Percentiles rank a stretch among this genome's conserved stretches.
Conservation (phyloP, 257 asterid species). For the Nicotiana sylvestris region DNA sequence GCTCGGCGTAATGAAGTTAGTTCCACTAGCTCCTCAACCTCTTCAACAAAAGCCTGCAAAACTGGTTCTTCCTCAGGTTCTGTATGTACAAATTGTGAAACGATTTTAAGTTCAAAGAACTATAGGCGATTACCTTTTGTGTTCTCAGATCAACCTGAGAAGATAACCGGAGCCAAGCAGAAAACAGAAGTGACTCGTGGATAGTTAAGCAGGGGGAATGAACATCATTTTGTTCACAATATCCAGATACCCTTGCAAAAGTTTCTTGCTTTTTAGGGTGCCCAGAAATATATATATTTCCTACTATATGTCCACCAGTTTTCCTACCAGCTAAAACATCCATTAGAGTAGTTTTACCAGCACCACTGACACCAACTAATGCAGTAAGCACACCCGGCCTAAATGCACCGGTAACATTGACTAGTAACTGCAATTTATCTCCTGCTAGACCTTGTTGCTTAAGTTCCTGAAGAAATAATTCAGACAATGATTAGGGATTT, state of each 20-base stretch:
- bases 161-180: slow-evolving; percentile 84
- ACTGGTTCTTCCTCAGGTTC: neutral
- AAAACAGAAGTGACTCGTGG: slow-evolving; percentile 68
- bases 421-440: slow-evolving; percentile 62
- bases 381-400: slow-evolving; percentile 91
- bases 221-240: slow-evolving; percentile 86
- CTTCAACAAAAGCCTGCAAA: slow-evolving; percentile 68
- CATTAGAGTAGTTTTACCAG: slow-evolving; percentile 97
- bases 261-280: slow-evolving; percentile 84
- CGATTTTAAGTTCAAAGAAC: neutral
- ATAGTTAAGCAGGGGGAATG: slow-evolving; percentile 90
- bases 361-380: slow-evolving; percentile 89
- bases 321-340: slow-evolving; percentile 95
- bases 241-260: slow-evolving; percentile 87
- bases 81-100: neutral
- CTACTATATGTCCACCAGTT: slow-evolving; percentile 82
- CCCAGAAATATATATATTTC: slow-evolving; percentile 64
- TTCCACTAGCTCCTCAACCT: slow-evolving; percentile 83
- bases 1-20: slow-evolving; percentile 54
- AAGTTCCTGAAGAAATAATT: slow-evolving; percentile 51
- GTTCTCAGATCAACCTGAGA: slow-evolving; percentile 55
- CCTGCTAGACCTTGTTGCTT: slow-evolving; percentile 63
- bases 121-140: slow-evolving; percentile 45
- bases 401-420: slow-evolving; percentile 70
- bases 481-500: neutral